Evolutionary conservation across 2,329 filamentous ascomycete species (phyloP).

Genomic region (Chaetomiaceae sp.): DNA sequence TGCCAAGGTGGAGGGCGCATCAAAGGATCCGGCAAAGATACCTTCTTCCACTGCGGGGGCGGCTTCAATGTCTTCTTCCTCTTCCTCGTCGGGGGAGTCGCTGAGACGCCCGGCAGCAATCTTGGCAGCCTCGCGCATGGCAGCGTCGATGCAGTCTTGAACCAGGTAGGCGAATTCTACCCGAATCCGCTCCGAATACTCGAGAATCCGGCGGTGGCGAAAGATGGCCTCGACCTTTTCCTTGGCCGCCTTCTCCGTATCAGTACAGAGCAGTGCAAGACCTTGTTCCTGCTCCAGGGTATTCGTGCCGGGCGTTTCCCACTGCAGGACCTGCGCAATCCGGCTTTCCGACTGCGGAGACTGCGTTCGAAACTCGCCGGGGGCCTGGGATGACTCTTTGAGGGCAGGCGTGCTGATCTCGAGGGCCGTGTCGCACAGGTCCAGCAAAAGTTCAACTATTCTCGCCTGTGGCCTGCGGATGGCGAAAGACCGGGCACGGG

Average conservation of each 20-base stretch:
- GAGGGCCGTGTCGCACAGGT: slow-evolving; percentile 90
- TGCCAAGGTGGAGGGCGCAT: slow-evolving; percentile 52
- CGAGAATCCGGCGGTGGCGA: slow-evolving; percentile 85
- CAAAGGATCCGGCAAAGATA: slow-evolving; percentile 54
- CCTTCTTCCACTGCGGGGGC: slow-evolving; percentile 48
- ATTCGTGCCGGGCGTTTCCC: slow-evolving; percentile 90
- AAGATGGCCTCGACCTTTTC: slow-evolving; percentile 91
- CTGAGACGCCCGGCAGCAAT: slow-evolving; percentile 82
- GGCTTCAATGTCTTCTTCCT: slow-evolving; percentile 38
- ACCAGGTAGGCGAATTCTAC: slow-evolving; percentile 90
- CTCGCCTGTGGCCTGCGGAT: slow-evolving; percentile 83
- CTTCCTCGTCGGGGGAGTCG: slow-evolving; percentile 64
- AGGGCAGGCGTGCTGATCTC: slow-evolving; percentile 93
- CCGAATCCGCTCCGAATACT: slow-evolving; percentile 93
- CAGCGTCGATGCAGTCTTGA: slow-evolving; percentile 91
- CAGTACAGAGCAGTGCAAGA: slow-evolving; percentile 77
- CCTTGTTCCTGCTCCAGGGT: slow-evolving; percentile 92
- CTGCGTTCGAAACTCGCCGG: slow-evolving; percentile 81
- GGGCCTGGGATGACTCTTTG: slow-evolving; percentile 68
- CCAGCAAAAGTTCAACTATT: slow-evolving; percentile 90
- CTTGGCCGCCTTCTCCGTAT: slow-evolving; percentile 79
- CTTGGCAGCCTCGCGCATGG: slow-evolving; percentile 80
- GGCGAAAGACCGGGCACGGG: slow-evolving; percentile 81
- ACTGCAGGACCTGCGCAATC: slow-evolving; percentile 89
- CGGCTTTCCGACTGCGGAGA: slow-evolving; percentile 94